Evolutionary conservation across 495 filamentous ascomycete genomes (phyloP).

Genomic region (Diplogelasinospora grovesii): DNA sequence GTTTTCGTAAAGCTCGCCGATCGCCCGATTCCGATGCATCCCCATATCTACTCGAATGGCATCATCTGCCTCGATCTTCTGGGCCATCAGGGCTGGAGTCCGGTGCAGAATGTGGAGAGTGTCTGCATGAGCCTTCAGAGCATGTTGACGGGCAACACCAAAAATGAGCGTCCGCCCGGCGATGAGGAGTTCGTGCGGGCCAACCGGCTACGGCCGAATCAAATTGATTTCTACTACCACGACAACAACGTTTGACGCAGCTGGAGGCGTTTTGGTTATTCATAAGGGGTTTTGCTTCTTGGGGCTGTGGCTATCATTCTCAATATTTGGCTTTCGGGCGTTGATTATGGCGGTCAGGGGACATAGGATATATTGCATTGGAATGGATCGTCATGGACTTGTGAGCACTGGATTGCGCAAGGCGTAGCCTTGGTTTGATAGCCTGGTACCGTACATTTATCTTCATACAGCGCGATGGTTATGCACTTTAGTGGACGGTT

Average conservation of each 20-base stretch:
- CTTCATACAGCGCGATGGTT: too few species aligned
- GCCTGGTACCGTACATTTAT: too few species aligned
- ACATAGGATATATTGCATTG: too few species aligned
- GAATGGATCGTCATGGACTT: too few species aligned
- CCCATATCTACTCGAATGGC: conserved; percentile 96
- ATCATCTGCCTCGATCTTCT: conserved; percentile 97
- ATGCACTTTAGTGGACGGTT: too few species aligned
- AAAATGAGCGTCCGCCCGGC: conserved; percentile 78
- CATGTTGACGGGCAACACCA: conserved; percentile 92
- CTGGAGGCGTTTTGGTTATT: conserved; percentile 1
- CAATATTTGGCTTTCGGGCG: neutral
- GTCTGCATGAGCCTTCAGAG: conserved; percentile 97
- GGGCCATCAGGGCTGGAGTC: conserved; percentile 80
- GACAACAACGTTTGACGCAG: conserved; percentile 66
- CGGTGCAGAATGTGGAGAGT: conserved; percentile 94
- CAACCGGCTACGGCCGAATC: conserved; percentile 69
- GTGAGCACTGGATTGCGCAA: conserved; percentile 10
- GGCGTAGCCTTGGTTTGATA: too few species aligned
- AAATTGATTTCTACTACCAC: conserved; percentile 85
- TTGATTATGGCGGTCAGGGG: too few species aligned
- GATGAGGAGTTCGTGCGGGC: conserved; percentile 78
- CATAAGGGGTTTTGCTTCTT: conserved; percentile 3
- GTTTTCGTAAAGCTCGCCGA: conserved; percentile 64
- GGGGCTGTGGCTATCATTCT: neutral
- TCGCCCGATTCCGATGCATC: conserved; percentile 86